Percentiles rank a stretch among this genome's conserved stretches.
Conservation (phyloP, 2,329 filamentous ascomycete genomes). For the Sclerotinia trifoliorum region DNA sequence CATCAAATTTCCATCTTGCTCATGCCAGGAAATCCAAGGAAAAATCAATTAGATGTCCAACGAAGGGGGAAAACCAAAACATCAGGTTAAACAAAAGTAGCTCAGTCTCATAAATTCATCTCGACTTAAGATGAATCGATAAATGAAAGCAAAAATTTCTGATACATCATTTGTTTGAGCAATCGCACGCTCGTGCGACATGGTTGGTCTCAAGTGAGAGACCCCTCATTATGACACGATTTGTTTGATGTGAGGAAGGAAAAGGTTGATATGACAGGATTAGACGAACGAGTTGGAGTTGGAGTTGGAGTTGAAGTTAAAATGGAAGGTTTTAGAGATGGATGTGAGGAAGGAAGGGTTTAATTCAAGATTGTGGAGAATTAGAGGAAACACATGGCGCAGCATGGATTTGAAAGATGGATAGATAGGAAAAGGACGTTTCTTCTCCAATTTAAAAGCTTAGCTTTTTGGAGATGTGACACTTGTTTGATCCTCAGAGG, state of each 20-base stretch:
- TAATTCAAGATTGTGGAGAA: not conserved
- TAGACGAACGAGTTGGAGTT: not conserved
- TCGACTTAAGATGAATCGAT: slow-evolving; percentile 9
- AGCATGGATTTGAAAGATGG: not conserved
- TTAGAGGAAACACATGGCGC: not conserved
- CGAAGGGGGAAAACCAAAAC: not conserved
- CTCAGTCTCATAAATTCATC: not conserved
- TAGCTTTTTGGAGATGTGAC: not conserved
- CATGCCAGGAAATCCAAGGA: not conserved
- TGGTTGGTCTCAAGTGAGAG: not conserved
- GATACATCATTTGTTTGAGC: not conserved
- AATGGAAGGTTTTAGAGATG: not conserved
- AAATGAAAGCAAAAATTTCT: not conserved
- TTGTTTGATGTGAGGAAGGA: slow-evolving; percentile 5
- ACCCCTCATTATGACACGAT: not conserved
- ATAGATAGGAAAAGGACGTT: not conserved
- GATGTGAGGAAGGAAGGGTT: not conserved
- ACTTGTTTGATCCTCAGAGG: not conserved
- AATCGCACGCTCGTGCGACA: not conserved
- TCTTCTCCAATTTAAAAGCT: not conserved
- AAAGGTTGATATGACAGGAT: not conserved
- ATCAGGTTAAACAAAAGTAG: not conserved
- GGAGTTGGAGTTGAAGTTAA: not conserved
- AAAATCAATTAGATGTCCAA: not conserved
- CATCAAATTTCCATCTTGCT: not conserved